A percentile compares a stretch with the other conserved stretches of the same genome.
phyloP scores from a whole-genome alignment of 139 green algal genomes.

The Coccomyxa sp. region DNA sequence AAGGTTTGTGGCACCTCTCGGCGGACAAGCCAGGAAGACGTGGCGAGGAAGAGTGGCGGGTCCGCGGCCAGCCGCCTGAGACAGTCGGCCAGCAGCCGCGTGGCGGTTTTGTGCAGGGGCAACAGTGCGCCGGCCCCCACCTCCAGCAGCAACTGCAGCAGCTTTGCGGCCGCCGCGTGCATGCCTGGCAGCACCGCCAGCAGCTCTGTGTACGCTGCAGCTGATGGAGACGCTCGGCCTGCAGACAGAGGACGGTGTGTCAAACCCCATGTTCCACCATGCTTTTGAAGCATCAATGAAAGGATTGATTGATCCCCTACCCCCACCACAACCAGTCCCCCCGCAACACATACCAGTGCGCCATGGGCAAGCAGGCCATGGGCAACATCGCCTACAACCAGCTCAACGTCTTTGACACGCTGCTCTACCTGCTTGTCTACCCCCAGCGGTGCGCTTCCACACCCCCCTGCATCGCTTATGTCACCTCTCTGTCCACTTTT shows the following conservation, averaged over 20 bases:
- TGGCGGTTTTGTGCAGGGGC: slow-evolving; percentile 19
- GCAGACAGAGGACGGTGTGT: neutral
- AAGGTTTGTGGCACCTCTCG: neutral
- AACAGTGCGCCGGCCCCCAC: slow-evolving; percentile 20
- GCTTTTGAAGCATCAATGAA: neutral
- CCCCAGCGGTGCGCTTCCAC: slow-evolving; percentile 55
- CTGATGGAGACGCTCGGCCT: slow-evolving; percentile 20
- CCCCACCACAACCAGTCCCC: slow-evolving; percentile 99
- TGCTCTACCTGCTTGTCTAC: slow-evolving; percentile 96
- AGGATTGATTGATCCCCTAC: slow-evolving; percentile 82
- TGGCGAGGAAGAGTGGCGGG: slow-evolving; percentile 27
- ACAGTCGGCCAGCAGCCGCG: neutral
- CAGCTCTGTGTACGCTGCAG: slow-evolving; percentile 33
- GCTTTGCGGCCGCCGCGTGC: slow-evolving; percentile 22
- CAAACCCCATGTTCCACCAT: neutral
- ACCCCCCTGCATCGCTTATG: neutral
- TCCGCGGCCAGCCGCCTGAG: slow-evolving; percentile 26
- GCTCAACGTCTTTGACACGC: slow-evolving; percentile 88
- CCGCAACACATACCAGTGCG: slow-evolving; percentile 99
- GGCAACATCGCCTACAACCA: slow-evolving; percentile 98
- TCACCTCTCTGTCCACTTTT: too few species aligned
- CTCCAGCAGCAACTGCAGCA: slow-evolving; percentile 32
- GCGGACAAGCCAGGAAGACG: neutral
- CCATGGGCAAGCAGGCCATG: slow-evolving; percentile 99
- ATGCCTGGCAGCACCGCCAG: slow-evolving; percentile 21